Base-by-base conservation (phyloP, 345 rosid species). In the Citrus mangshanensis region DNA sequence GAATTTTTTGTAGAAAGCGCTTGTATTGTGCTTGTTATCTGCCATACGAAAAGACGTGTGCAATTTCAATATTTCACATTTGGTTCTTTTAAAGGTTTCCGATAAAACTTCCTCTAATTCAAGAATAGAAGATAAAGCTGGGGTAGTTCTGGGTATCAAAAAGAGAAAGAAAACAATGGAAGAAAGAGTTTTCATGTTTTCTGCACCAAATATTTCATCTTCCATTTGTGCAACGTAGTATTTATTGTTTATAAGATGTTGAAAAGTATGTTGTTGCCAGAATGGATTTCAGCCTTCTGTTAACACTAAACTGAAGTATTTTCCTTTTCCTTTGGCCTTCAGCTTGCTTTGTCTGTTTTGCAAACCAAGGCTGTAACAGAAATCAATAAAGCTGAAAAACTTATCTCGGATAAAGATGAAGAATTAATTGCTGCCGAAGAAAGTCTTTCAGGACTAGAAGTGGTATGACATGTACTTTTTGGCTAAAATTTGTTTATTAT, bases 391-490 rank as follows among this genome's bases (percentile, higher is more conserved):
- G 98, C 92, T 63, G 93, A 90, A 78, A 85, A 89, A 73, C 88
- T 90, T 75, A 72, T 94, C 75, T 84, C 85, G 25, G 90, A 91
- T 78, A 93, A 96, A 77, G 95, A 89, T 85, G 88, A 86, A 67
- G 98, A 94, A 82, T 73, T 93, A 72, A 88, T 71, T 82, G 93
- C 89, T 81, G 95, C 93, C 63, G 98, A 93, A 82, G 98, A 89
- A 82, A 89, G 87, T 87, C 91, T 94, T 49, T 86, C 91, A 27
- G 99, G 93, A 70, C 82, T 96, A 68, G 90, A 89, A 81, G 98
- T 92, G 93, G 99, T 93, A 84, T 42, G 63, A 27, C 7, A 19
- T 80, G 61, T 75, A 55, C 14, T 54, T 74, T 65, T 73, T 68
- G 77, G 64, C 54, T 68, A 55, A 66, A 68, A 28, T 54, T 54